These are phyloP conservation scores for Taphrina sp. DNA, from an alignment of 1,139 yeast species.

Conservation along the genomic window DNA sequence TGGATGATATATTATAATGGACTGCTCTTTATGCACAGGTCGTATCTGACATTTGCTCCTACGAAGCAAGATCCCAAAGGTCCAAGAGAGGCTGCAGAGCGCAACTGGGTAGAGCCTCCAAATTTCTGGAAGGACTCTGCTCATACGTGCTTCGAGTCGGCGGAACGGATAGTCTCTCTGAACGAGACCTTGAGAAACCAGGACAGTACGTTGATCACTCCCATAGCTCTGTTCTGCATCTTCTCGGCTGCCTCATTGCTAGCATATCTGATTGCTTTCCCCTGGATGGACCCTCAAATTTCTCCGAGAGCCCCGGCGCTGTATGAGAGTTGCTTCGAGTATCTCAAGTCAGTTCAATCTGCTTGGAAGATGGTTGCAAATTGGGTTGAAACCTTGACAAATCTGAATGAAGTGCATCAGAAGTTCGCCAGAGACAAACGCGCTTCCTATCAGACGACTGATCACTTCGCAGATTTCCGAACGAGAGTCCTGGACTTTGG, in stretches of 20 bases:
- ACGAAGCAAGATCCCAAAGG: constrained; percentile 31
- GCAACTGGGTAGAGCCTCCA: constrained; percentile 27
- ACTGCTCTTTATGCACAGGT: constrained; percentile 21
- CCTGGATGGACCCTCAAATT: constrained; percentile 22
- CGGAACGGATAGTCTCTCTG: constrained; percentile 23
- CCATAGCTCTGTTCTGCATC: constrained; percentile 18
- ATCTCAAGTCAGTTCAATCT: constrained; percentile 13
- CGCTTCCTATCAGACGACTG: constrained; percentile 11
- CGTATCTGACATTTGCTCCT: constrained; percentile 31
- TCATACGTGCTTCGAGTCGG: constrained; percentile 22
- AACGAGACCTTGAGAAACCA: constrained; percentile 9
- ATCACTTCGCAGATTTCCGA: constrained; percentile 28
- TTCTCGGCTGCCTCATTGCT: constrained; percentile 24
- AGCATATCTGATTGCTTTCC: constrained; percentile 22
- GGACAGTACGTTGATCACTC: constrained; percentile 20
- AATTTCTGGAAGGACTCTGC: constrained; percentile 24
- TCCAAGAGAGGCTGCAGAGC: constrained; percentile 25
- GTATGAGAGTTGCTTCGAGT: constrained; percentile 6
- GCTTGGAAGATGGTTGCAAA: constrained; percentile 29
- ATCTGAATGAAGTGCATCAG: constrained; percentile 19
- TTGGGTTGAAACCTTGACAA: constrained; percentile 25
- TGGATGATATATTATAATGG: constrained; percentile 29
- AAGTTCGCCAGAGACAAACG: constrained; percentile 23
- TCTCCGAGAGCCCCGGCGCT: constrained; percentile 21
- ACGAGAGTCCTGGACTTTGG: constrained; percentile 29